Evolutionary conservation across 345 rosid species (phyloP).

Genomic region (Balakata baccata): DNA sequence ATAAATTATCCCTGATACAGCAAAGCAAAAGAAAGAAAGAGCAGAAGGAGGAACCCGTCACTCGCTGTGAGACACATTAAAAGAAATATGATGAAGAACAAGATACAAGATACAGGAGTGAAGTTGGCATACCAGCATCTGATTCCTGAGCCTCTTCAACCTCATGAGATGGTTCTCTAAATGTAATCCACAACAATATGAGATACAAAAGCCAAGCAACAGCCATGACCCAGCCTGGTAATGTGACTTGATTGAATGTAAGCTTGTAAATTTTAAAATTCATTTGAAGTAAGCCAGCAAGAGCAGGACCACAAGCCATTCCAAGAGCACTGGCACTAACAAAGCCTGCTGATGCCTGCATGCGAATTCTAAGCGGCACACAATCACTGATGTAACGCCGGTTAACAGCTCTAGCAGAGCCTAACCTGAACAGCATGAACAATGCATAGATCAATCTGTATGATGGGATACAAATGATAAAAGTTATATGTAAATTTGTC

Average conservation of each 20-base stretch:
- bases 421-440: conserved; percentile 56
- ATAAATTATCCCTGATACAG: too few relatives aligned
- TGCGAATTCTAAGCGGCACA: conserved; percentile 77
- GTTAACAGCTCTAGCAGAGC: conserved; percentile 99
- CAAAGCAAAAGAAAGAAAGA: too few relatives aligned
- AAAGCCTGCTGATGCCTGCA: conserved; percentile 99
- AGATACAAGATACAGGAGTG: conserved; percentile 4
- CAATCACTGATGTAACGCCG: conserved; percentile 96
- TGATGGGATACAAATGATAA: neutral
- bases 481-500: neutral
- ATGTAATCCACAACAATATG: conserved; percentile 76
- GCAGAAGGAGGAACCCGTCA: too few relatives aligned
- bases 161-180: conserved; percentile 72
- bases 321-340: conserved; percentile 99
- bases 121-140: conserved; percentile 45
- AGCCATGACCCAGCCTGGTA: conserved; percentile 99
- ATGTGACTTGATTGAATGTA: conserved; percentile 73
- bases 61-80: too few relatives aligned
- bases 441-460: conserved; percentile 18
- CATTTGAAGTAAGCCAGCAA: conserved; percentile 87
- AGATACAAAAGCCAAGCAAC: conserved; percentile 85
- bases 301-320: conserved; percentile 99
- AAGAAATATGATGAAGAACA: too few relatives aligned
- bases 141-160: conserved; percentile 45
- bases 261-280: conserved; percentile 73